Conservation (phyloP, 2,329 filamentous ascomycete species). For the Fusarium newnesense region DNA sequence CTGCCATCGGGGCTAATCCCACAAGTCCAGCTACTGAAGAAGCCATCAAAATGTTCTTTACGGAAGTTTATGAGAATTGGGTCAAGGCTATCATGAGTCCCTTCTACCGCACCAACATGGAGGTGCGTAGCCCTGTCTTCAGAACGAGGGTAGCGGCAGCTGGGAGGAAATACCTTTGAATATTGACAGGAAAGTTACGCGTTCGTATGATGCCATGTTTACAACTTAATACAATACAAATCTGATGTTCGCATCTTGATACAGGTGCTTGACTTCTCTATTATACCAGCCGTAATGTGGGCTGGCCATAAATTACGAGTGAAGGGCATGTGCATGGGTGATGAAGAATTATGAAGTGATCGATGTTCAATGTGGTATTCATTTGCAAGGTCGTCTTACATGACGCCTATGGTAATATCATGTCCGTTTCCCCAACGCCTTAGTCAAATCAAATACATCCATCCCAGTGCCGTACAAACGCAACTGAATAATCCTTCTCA, state of each 20-base stretch:
- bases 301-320: neutral
- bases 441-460: constrained; percentile 44
- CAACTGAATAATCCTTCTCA: constrained; percentile 29
- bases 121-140: constrained; percentile 88
- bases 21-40: constrained; percentile 92
- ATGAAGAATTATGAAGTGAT: neutral
- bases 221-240: constrained; percentile 14
- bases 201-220: constrained; percentile 40
- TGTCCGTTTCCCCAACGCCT: constrained; percentile 48
- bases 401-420: constrained; percentile 49
- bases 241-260: neutral
- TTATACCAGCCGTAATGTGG: neutral
- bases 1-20: constrained; percentile 84
- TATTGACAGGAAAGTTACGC: constrained; percentile 2
- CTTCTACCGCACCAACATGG: constrained; percentile 88
- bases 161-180: constrained; percentile 89
- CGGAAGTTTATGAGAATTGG: constrained; percentile 95
- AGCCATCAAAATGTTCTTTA: constrained; percentile 93
- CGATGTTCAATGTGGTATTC: constrained; percentile 45
- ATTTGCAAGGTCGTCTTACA: constrained; percentile 48
- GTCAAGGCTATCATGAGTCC: constrained; percentile 97
- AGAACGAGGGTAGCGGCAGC: constrained; percentile 83
- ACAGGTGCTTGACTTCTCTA: neutral
- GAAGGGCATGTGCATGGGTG: neutral
- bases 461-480: constrained; percentile 26